A percentile compares a stretch with the other conserved stretches of the same genome.
Evolutionary conservation across 208 protist genomes (phyloP).

Genomic region (Crithidia sp.): DNA sequence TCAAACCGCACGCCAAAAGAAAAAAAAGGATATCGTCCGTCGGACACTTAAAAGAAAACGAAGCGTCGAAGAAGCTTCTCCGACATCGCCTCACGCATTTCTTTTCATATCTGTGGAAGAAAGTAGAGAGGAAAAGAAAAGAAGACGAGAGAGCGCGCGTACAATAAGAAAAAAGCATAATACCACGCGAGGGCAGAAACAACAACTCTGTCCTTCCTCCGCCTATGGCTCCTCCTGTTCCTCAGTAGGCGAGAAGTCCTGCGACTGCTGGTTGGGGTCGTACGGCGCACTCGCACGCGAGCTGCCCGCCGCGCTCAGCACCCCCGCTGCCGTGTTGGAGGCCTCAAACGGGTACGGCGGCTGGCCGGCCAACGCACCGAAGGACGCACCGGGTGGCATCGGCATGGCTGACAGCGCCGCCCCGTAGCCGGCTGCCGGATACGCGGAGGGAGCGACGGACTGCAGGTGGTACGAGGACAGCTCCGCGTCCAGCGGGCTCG

Average conservation of each 20-base stretch:
- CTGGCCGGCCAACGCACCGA: slow-evolving; percentile 3
- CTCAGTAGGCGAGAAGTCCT: slow-evolving; percentile 64
- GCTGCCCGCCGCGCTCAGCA: slow-evolving; percentile 15
- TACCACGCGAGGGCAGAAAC: neutral
- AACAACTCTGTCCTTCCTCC: neutral
- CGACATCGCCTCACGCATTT: too few relatives aligned
- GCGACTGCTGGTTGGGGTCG: slow-evolving; percentile 28
- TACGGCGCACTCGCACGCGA: slow-evolving; percentile 37
- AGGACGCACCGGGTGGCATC: slow-evolving; percentile 8
- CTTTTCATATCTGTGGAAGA: too few relatives aligned
- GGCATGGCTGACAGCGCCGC: slow-evolving; percentile 10
- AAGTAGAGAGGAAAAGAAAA: neutral
- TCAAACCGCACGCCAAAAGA: too few relatives aligned
- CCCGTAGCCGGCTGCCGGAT: slow-evolving; percentile 25
- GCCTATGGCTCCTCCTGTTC: slow-evolving; percentile 54
- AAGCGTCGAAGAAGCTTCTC: too few relatives aligned
- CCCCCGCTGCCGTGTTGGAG: slow-evolving; percentile 2
- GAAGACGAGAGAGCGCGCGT: neutral
- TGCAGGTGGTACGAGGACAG: slow-evolving; percentile 81
- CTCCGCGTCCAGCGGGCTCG: slow-evolving; percentile 30
- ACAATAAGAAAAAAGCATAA: slow-evolving; percentile 16
- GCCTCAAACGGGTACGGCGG: slow-evolving; percentile 34
- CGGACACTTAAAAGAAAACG: too few relatives aligned
- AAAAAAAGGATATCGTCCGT: too few relatives aligned
- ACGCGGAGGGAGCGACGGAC: slow-evolving; percentile 40